Evolutionary conservation across 805 yeast genomes (phyloP).

Genomic region (Teunomyces aglyptinius): DNA sequence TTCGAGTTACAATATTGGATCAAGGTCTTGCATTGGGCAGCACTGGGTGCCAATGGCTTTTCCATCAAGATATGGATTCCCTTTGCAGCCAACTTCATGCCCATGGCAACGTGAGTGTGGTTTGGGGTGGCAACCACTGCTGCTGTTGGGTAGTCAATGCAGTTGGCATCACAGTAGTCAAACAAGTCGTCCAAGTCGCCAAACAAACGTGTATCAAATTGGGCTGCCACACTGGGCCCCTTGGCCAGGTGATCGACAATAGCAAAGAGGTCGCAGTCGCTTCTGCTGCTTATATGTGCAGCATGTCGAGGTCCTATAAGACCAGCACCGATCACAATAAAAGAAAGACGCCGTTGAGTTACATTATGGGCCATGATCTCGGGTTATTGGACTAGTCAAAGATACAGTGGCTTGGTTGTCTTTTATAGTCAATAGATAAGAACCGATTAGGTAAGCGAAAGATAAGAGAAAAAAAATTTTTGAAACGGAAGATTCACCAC

Average conservation of each 20-base stretch:
- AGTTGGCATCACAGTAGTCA: constrained; percentile 18
- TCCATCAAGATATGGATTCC: constrained; percentile 37
- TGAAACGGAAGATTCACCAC: too few species aligned
- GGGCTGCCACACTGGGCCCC: constrained; percentile 29
- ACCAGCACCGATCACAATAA: constrained; percentile 38
- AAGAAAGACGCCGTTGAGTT: constrained; percentile 10
- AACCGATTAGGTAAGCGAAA: not conserved
- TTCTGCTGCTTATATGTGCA: constrained; percentile 25
- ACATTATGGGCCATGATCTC: not conserved
- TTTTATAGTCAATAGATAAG: constrained; percentile 1
- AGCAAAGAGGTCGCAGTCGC: constrained; percentile 29
- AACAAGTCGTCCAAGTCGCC: constrained; percentile 25
- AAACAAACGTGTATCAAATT: constrained; percentile 24
- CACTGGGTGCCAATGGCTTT: constrained; percentile 33
- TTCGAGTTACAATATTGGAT: constrained; percentile 20
- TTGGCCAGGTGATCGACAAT: constrained; percentile 34
- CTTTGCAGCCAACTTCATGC: constrained; percentile 28
- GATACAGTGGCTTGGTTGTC: not conserved
- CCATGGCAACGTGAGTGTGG: constrained; percentile 34
- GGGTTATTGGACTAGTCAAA: not conserved
- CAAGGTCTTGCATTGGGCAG: constrained; percentile 31
- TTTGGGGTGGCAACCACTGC: constrained; percentile 42
- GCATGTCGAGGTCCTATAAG: constrained; percentile 44
- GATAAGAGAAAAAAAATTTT: not conserved
- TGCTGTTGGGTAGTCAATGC: constrained; percentile 28